Conservation (phyloP, 2,329 filamentous ascomycete species). For the Ophiosphaerella narmari region DNA sequence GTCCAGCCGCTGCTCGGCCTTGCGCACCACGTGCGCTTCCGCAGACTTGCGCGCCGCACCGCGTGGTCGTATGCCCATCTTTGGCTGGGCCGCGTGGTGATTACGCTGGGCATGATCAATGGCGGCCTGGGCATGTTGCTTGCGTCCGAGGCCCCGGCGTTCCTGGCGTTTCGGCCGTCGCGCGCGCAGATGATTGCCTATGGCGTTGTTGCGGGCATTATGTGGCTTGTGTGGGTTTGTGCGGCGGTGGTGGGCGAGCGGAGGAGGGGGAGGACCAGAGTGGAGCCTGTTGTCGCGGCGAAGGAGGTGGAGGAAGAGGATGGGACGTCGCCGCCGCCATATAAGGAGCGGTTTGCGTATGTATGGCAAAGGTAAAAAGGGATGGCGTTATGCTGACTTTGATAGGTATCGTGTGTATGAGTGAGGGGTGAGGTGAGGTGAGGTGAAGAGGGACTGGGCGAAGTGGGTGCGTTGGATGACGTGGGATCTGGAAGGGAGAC, state of each 20-base stretch:
- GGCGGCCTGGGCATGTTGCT: constrained; percentile 57
- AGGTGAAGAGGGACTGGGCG: too few relatives aligned
- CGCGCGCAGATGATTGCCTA: constrained; percentile 39
- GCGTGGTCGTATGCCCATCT: constrained; percentile 56
- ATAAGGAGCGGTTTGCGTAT: constrained; percentile 24
- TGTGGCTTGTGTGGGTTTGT: constrained; percentile 41
- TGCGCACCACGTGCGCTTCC: constrained; percentile 57
- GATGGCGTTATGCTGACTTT: background rate
- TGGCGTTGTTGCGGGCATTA: constrained; percentile 37
- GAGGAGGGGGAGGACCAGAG: constrained; percentile 10
- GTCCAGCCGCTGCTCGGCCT: constrained; percentile 60
- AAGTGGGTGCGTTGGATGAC: too few relatives aligned
- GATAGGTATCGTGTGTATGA: background rate
- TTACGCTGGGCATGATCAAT: constrained; percentile 60
- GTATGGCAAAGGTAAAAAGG: background rate
- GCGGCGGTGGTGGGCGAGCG: constrained; percentile 36
- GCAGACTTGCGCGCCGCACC: constrained; percentile 51
- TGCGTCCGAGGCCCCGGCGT: constrained; percentile 31
- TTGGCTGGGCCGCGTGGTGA: constrained; percentile 58
- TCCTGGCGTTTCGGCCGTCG: constrained; percentile 29
- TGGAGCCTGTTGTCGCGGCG: background rate
- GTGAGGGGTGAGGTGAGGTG: too few relatives aligned
- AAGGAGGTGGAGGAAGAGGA: constrained; percentile 13
- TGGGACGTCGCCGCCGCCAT: constrained; percentile 2
- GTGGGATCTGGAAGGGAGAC: too few relatives aligned